phyloP scores from a whole-genome alignment of 164 flowering plant genomes.

The Macadamia integrifolia region DNA sequence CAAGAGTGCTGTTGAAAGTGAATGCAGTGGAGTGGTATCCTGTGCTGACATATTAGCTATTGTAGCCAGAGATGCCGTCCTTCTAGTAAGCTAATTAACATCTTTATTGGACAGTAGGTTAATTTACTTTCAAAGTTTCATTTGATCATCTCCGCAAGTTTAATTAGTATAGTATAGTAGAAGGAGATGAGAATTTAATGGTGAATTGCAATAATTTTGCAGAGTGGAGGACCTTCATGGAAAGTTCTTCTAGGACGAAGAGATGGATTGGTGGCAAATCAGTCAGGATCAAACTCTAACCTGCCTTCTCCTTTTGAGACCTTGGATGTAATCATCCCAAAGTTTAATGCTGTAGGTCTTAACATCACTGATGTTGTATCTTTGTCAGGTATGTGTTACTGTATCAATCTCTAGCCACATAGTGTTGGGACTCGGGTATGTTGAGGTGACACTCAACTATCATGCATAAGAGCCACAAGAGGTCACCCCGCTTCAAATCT shows the following conservation, averaged over 20 bases:
- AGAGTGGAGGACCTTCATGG: constrained; percentile 86
- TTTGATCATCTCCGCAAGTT: no score
- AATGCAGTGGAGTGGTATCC: constrained; percentile 67
- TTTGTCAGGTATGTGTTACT: constrained; percentile 60
- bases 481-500: no score
- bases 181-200: no score
- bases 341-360: constrained; percentile 56
- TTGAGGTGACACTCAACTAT: no score
- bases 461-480: no score
- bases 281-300: constrained; percentile 34
- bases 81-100: constrained; percentile 31
- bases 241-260: constrained; percentile 68
- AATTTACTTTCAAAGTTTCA: no score
- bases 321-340: constrained; percentile 29
- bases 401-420: no score
- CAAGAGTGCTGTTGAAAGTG: constrained; percentile 59
- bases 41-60: constrained; percentile 84
- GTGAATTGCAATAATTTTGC: constrained; percentile 4
- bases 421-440: no score
- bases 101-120: no score
- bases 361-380: constrained; percentile 59
- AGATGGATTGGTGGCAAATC: constrained; percentile 59
- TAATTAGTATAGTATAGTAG: no score
- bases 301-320: constrained; percentile 64
- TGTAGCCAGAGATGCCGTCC: constrained; percentile 63